Percentiles rank a stretch among this genome's conserved stretches.
Evolutionary conservation across 345 rosid species (phyloP).

Genomic region (Salix exigua): DNA sequence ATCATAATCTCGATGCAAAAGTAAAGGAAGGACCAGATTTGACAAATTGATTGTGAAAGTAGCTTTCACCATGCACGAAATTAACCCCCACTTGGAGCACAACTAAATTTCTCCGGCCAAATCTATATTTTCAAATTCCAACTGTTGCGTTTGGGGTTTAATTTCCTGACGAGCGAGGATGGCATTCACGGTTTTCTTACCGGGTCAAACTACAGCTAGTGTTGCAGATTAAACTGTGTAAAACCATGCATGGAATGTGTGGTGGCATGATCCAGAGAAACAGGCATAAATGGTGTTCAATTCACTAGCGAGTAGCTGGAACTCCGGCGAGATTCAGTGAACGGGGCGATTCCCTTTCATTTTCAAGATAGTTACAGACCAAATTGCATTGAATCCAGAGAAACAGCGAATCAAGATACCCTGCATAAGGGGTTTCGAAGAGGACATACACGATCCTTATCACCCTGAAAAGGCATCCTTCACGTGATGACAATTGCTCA

Average conservation of each 20-base stretch:
- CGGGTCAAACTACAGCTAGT: no score
- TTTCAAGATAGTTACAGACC: conserved; percentile 27
- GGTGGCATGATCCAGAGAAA: neutral
- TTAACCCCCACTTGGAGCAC: neutral
- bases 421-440: neutral
- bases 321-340: conserved; percentile 23
- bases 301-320: no score
- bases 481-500: conserved; percentile 39
- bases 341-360: conserved; percentile 12
- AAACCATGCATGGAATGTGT: no score
- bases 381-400: conserved; percentile 30
- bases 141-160: no score
- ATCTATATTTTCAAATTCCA: no score
- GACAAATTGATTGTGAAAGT: neutral
- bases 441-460: conserved; percentile 20
- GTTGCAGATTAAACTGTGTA: no score
- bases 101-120: no score
- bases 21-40: neutral
- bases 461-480: conserved; percentile 32
- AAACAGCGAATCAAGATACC: conserved; percentile 14
- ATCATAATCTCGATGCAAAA: neutral
- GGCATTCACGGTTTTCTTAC: no score
- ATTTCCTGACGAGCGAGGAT: no score
- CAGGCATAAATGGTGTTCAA: neutral
- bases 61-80: neutral